phyloP scores from a whole-genome alignment of 352 stramenopile genomes.

The Phytophthora hibernalis region DNA sequence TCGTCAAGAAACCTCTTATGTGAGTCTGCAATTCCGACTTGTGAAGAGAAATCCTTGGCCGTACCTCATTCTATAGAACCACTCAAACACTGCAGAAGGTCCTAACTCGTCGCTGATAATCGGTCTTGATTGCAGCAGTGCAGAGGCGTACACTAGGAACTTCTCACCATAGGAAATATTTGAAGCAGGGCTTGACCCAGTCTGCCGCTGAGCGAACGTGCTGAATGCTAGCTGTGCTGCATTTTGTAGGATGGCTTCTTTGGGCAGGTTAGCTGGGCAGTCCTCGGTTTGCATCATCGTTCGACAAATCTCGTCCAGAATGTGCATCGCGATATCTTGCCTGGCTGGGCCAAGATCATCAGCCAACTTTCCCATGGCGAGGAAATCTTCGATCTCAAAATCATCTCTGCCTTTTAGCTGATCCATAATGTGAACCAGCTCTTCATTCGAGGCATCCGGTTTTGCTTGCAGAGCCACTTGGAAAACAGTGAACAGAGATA shows the following conservation, averaged over 20 bases:
- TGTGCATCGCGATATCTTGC: slow-evolving; percentile 47
- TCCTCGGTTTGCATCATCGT: slow-evolving; percentile 19
- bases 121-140: slow-evolving; percentile 44
- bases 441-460: slow-evolving; percentile 13
- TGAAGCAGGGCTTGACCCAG: slow-evolving; percentile 2
- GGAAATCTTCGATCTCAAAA: slow-evolving; percentile 69
- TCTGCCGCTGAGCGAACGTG: slow-evolving; percentile 28
- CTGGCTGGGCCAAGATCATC: slow-evolving; percentile 33
- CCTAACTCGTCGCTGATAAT: slow-evolving; percentile 28
- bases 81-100: slow-evolving; percentile 62
- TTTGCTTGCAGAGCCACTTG: slow-evolving; percentile 44
- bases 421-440: slow-evolving; percentile 34
- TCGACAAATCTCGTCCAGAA: slow-evolving; percentile 66
- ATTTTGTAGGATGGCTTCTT: slow-evolving; percentile 66
- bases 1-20: slow-evolving; percentile 1
- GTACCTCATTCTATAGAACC: slow-evolving; percentile 85
- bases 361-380: slow-evolving; percentile 58
- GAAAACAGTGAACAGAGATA: slow-evolving; percentile 68
- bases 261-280: slow-evolving; percentile 28
- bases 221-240: slow-evolving; percentile 68
- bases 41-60: background rate
- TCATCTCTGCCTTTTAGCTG: slow-evolving; percentile 59
- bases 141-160: slow-evolving; percentile 51
- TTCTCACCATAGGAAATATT: slow-evolving; percentile 38
- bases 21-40: background rate